Percentiles rank a stretch among this genome's conserved stretches.
These are phyloP conservation scores for Phascolomyces articulosus DNA, from an alignment of 371 early-diverging fungal species.

Conservation along the genomic window DNA sequence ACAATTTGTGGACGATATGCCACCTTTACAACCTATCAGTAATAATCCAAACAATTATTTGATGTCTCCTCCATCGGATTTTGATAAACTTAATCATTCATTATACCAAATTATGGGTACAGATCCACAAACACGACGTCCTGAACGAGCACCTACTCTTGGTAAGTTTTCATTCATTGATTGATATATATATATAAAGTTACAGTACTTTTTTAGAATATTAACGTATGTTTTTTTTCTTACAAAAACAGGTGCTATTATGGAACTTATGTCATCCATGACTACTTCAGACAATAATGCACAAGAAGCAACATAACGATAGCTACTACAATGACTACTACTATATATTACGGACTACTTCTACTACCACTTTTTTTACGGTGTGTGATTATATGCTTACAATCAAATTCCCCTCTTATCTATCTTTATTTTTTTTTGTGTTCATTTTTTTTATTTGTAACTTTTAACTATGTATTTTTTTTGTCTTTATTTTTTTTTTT, in stretches of 20 bases:
- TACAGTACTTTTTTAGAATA: too few relatives aligned
- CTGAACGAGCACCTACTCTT: slow-evolving; percentile 31
- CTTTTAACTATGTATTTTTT: too few relatives aligned
- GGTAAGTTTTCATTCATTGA: slow-evolving; percentile 22
- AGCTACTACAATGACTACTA: neutral
- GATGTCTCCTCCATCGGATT: neutral
- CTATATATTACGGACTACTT: neutral
- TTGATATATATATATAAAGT: too few relatives aligned
- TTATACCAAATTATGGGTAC: slow-evolving; percentile 29
- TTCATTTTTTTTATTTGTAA: too few relatives aligned
- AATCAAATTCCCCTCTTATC: too few relatives aligned
- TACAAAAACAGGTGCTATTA: slow-evolving; percentile 15
- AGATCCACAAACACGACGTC: slow-evolving; percentile 23
- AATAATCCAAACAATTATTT: neutral
- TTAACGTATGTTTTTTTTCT: neutral
- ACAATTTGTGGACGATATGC: slow-evolving; percentile 17
- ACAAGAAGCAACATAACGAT: slow-evolving; percentile 32
- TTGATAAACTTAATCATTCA: slow-evolving; percentile 15
- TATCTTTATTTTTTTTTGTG: too few relatives aligned
- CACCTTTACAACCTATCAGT: slow-evolving; percentile 15
- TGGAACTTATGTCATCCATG: slow-evolving; percentile 18
- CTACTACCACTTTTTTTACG: too few relatives aligned
- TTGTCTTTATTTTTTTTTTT: too few relatives aligned
- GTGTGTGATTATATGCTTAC: too few relatives aligned
- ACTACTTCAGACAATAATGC: slow-evolving; percentile 29